Base-by-base conservation (phyloP, 2,329 filamentous ascomycete genomes). In the Truncatella angustata region DNA sequence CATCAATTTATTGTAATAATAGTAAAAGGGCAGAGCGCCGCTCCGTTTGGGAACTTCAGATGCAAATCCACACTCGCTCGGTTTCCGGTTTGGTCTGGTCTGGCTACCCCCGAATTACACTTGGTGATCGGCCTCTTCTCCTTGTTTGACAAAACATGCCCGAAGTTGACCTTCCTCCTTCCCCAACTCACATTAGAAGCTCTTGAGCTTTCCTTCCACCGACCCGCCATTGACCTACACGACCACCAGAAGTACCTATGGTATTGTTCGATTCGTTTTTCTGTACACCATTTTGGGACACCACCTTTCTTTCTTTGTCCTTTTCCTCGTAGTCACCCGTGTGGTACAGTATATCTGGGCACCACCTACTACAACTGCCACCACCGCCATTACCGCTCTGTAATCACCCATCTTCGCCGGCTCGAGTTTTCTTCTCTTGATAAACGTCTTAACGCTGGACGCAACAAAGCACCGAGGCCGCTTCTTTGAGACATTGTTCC, bases 11-110 rank as follows among this genome's bases (percentile, higher is more conserved):
- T 14, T 14, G 14, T 32, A 44, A 44, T 44, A 44, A 44, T 21
- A 47, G 28, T 32, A 46, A 28, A 44, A 46, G 23, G 16, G 24
- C 40, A 24, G 21, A 30, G 23, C 23, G 24, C 14, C n/a, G 35
- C 47, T 30, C 35, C 47, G 47, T 50, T 50, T 50, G n/a, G 36
- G 47, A 44, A 50, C 47, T 23, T 42, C 36, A 40, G 47, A 50
- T 50, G 30, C 24, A 35, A 50, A 34, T 34, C 36, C 50, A 34
- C 36, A 23, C 43, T 39, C 35, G 32, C 43, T 30, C 35, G 23
- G 43, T 42, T 43, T 42, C 45, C 35, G 50, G 37, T 42, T 48
- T 51, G 26, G 42, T 39, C 44, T 39, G 50, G 35, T 34, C 35
- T 32, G 28, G 28, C 28, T 32, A 14, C 16, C 40, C 28, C 40